Evolutionary conservation across 2,329 filamentous ascomycete genomes (phyloP), one percentile per base, ranked within the genome.

Genomic region (Colletotrichum sp.): DNA sequence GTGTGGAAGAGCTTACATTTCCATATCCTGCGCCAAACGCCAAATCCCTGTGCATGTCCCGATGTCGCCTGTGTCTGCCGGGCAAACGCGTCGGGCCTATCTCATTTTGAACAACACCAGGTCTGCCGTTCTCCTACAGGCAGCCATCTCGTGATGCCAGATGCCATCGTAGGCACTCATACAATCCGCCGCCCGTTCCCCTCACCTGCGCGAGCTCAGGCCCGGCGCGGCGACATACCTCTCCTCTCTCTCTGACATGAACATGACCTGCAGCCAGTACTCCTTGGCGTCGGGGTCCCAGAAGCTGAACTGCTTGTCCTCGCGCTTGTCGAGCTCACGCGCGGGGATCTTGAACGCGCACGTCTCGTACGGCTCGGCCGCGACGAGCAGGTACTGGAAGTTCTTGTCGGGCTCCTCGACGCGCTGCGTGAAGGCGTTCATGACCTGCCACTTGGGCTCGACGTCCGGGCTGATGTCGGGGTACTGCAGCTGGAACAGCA

Each of bases 201-300:
- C 8, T 85, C 81, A 90, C 80, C 85, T 83, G 81, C 89, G 83
- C 3, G 87, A 87, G 30, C 89, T 89, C 80, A 93, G 81, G 15
- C 92, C 92, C 1, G 92, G 92, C 70, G 92, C 92, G 22, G 91
- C 91, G 66, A 92, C 92, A 78, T 93, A 99, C 76, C 96, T 90
- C 90, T 98, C 96, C 86, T 99, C 97, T 78, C 97, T 92, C 89
- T 99, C 97, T 52, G 97, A 99, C 91, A 98, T 97, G 87, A 99
- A 99, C 89, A 99, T 95, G 79, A 99, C 91, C 89, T 99, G 97
- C 55, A 98, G 92, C 95, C 96, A 99, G 83, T 98, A 99, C 88
- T 99, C 96, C 89, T 98, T 98, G 78, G 94, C 93, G 84, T 99
- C 97, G 76, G 94, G 93, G 86, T 99, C 97, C 89, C 96, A 99